Conservation (phyloP, 768 basidiomycete genomes). For the Tylopilus subfusipes region DNA sequence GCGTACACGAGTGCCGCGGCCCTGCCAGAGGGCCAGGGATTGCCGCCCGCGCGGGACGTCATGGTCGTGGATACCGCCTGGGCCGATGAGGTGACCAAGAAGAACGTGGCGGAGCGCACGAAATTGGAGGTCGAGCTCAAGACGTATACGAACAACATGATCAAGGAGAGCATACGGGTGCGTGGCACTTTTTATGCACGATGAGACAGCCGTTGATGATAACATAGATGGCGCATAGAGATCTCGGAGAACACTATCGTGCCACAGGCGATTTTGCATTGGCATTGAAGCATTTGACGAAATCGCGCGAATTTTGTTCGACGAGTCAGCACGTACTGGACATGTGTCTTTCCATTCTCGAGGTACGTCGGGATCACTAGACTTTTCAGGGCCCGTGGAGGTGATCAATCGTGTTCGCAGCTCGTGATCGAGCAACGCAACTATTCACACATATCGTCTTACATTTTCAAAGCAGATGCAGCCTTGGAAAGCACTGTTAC, state of each 20-base stretch:
- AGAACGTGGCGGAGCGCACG: slow-evolving; percentile 69
- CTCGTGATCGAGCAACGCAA: slow-evolving; percentile 83
- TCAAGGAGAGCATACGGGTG: slow-evolving; percentile 97
- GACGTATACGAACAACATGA: slow-evolving; percentile 94
- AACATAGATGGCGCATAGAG: slow-evolving; percentile 82
- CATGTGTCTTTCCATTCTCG: slow-evolving; percentile 80
- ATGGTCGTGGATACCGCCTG: slow-evolving; percentile 62
- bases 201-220: background rate
- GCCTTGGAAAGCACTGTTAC: slow-evolving; percentile 65
- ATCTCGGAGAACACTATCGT: slow-evolving; percentile 78
- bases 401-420: slow-evolving; percentile 35
- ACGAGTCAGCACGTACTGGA: slow-evolving; percentile 91
- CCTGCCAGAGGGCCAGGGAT: slow-evolving; percentile 29
- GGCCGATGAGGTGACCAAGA: slow-evolving; percentile 64
- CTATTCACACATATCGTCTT: slow-evolving; percentile 84
- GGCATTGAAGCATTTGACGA: slow-evolving; percentile 82
- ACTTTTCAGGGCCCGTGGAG: background rate
- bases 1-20: slow-evolving; percentile 51
- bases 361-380: slow-evolving; percentile 43
- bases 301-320: slow-evolving; percentile 89
- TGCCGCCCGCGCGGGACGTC: slow-evolving; percentile 48
- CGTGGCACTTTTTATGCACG: slow-evolving; percentile 19
- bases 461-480: slow-evolving; percentile 94
- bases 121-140: slow-evolving; percentile 93
- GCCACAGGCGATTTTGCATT: slow-evolving; percentile 65